Evolutionary conservation across 2,329 filamentous ascomycete species (phyloP).

Genomic region (Fusarium sambucinum): DNA sequence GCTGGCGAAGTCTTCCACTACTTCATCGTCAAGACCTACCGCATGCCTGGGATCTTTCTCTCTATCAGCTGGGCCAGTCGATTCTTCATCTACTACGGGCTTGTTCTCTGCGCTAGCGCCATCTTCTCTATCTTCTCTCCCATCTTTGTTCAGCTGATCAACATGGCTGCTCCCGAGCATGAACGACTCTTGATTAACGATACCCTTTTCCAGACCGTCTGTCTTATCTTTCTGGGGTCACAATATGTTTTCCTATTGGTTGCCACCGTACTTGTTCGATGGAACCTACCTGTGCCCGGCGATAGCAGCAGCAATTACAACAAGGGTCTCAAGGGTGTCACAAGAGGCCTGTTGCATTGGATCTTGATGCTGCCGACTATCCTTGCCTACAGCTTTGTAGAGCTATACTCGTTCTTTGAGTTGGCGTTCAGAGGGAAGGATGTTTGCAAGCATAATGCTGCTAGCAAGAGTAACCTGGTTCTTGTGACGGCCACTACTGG

Average conservation of each 20-base stretch:
- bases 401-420: slow-evolving; percentile 38
- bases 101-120: slow-evolving; percentile 29
- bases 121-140: slow-evolving; percentile 31
- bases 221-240: slow-evolving; percentile 26
- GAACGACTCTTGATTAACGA: slow-evolving; percentile 18
- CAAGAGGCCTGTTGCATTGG: slow-evolving; percentile 27
- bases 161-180: slow-evolving; percentile 14
- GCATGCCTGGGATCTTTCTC: slow-evolving; percentile 22
- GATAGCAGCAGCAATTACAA: slow-evolving; percentile 11
- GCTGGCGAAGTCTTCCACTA: slow-evolving; percentile 40
- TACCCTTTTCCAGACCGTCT: slow-evolving; percentile 12
- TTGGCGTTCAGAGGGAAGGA: slow-evolving; percentile 29
- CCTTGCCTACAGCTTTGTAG: slow-evolving; percentile 34
- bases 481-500: neutral
- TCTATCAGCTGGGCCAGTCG: slow-evolving; percentile 34
- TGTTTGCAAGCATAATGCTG: slow-evolving; percentile 34
- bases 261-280: slow-evolving; percentile 25
- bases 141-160: slow-evolving; percentile 26
- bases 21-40: slow-evolving; percentile 39
- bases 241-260: slow-evolving; percentile 25
- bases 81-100: slow-evolving; percentile 33
- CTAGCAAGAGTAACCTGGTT: slow-evolving; percentile 28
- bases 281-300: slow-evolving; percentile 13
- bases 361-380: slow-evolving; percentile 36
- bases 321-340: slow-evolving; percentile 6